These are phyloP conservation scores for Dittrichia graveolens DNA, from an alignment of 129 eudicot genomes.

Conservation along the genomic window DNA sequence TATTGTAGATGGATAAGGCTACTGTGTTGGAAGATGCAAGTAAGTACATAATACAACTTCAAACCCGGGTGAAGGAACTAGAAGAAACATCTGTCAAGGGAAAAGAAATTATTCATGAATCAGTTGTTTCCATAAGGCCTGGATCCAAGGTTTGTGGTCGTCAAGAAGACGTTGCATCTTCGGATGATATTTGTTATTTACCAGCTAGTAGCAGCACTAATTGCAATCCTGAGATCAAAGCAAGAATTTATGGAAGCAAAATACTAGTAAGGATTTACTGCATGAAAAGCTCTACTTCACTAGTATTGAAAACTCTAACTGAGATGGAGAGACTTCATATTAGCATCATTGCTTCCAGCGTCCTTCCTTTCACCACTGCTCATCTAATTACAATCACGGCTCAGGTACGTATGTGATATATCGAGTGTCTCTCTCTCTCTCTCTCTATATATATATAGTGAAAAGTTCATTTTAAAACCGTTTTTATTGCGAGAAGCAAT, in stretches of 20 bases:
- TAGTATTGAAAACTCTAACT: slow-evolving; percentile 24
- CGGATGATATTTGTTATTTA: slow-evolving; percentile 19
- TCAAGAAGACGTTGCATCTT: slow-evolving; percentile 23
- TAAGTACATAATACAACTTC: slow-evolving; percentile 30
- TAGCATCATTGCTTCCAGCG: slow-evolving; percentile 20
- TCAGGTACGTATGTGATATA: slow-evolving; percentile 18
- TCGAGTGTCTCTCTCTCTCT: too few relatives aligned
- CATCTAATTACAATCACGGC: slow-evolving; percentile 28
- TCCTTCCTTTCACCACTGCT: slow-evolving; percentile 24
- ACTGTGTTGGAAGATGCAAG: slow-evolving; percentile 37
- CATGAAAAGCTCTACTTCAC: background rate
- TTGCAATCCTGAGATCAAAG: slow-evolving; percentile 27
- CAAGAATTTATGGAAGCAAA: slow-evolving; percentile 30
- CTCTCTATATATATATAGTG: too few relatives aligned
- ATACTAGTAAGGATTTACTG: slow-evolving; percentile 33
- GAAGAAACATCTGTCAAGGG: slow-evolving; percentile 27
- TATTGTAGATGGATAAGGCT: slow-evolving; percentile 35
- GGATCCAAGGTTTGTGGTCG: slow-evolving; percentile 14
- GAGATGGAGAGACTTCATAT: slow-evolving; percentile 30
- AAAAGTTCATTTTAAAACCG: too few relatives aligned
- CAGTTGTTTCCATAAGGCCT: background rate
- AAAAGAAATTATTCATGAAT: slow-evolving; percentile 28
- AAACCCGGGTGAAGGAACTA: slow-evolving; percentile 32
- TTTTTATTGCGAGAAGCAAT: too few relatives aligned
- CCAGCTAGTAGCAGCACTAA: slow-evolving; percentile 13